Evolutionary conservation across 2,329 filamentous ascomycete genomes (phyloP).

Genomic region (Paracamarosporium sp.): DNA sequence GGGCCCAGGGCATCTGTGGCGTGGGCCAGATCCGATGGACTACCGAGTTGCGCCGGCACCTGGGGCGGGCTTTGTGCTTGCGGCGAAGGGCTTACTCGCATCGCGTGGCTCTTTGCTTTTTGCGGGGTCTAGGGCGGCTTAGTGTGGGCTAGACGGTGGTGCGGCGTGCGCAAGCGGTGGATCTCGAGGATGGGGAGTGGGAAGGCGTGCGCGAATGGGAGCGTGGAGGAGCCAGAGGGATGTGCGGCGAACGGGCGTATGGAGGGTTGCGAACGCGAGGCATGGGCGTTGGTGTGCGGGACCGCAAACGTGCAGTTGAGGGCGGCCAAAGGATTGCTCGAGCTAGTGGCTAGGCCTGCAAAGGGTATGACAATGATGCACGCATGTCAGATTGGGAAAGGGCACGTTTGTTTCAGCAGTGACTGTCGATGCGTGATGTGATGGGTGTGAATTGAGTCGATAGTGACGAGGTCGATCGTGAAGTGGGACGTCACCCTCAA

Average conservation of each 20-base stretch:
- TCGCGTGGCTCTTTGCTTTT: neutral
- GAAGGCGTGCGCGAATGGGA: no score
- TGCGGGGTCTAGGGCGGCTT: neutral
- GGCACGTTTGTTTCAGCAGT: neutral
- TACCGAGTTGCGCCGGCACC: neutral
- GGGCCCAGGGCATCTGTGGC: neutral
- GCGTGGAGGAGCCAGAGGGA: neutral
- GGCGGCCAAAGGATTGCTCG: no score
- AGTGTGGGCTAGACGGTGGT: neutral
- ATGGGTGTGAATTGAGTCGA: neutral
- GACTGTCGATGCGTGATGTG: neutral
- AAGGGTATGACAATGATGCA: no score
- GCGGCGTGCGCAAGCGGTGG: neutral
- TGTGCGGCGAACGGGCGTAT: neutral
- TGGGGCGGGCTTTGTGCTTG: neutral
- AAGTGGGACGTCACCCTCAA: conserved; percentile 6
- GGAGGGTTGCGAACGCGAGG: neutral
- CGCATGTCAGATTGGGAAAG: no score
- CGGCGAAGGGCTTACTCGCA: no score
- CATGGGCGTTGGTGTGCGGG: neutral
- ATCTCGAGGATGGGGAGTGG: no score
- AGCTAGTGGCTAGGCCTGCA: no score
- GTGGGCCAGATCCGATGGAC: neutral
- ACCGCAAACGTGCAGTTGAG: no score
- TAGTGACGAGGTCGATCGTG: neutral